phyloP scores from a whole-genome alignment of 2,329 filamentous ascomycete species.

The Leptographium radiaticola region DNA sequence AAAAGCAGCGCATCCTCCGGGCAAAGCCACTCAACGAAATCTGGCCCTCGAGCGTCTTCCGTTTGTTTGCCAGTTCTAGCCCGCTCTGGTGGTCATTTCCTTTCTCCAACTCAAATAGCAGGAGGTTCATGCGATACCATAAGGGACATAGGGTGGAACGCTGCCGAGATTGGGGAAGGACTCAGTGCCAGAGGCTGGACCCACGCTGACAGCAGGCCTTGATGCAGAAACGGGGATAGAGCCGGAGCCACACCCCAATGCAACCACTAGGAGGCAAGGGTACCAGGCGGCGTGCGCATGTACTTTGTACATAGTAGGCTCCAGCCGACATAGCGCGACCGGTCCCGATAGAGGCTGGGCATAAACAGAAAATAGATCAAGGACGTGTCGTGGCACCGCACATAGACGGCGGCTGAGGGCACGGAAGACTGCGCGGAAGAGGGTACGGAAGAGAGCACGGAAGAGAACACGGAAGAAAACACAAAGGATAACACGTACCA shows the following conservation, averaged over 20 bases:
- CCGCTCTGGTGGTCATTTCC: neutral
- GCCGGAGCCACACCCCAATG: neutral
- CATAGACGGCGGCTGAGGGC: neutral
- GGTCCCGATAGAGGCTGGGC: neutral
- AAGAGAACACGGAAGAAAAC: neutral
- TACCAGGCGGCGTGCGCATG: neutral
- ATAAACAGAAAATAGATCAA: neutral
- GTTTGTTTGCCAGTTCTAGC: neutral
- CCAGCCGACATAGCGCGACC: neutral
- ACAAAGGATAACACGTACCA: neutral
- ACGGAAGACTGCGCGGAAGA: neutral
- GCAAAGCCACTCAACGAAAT: neutral
- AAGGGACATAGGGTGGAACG: slow-evolving; percentile 24
- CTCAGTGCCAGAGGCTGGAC: slow-evolving; percentile 12
- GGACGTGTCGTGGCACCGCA: neutral
- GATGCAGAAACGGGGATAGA: neutral
- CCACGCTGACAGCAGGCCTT: slow-evolving; percentile 10
- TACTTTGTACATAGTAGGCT: neutral
- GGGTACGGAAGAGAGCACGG: neutral
- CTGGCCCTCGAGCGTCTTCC: neutral
- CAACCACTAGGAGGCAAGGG: neutral
- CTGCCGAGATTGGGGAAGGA: slow-evolving; percentile 27
- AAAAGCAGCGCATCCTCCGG: neutral
- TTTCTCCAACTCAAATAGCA: slow-evolving; percentile 7
- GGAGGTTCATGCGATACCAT: slow-evolving; percentile 22